Percentiles rank a stretch among this genome's conserved stretches.
These are phyloP conservation scores for Centella asiatica DNA, from an alignment of 129 eudicot genomes.

Conservation along the genomic window DNA sequence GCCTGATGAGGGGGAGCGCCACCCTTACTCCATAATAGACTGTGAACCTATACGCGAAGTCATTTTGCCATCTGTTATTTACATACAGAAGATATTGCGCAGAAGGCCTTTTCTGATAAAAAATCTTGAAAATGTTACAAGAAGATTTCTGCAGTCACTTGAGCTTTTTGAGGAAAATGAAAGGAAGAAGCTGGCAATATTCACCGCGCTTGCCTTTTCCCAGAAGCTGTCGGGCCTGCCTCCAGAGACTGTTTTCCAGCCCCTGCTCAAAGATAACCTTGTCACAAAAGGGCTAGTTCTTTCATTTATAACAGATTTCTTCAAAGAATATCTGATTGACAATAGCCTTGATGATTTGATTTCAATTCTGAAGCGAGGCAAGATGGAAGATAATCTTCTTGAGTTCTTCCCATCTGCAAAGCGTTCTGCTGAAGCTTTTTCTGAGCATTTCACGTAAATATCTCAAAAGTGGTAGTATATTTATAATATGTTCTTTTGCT, in stretches of 20 bases:
- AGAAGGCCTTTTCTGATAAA: conserved; percentile 89
- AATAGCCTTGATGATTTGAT: conserved; percentile 95
- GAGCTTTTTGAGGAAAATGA: conserved; percentile 95
- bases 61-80: conserved; percentile 81
- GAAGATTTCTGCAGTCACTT: conserved; percentile 82
- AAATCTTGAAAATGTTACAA: conserved; percentile 97
- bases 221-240: conserved; percentile 96
- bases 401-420: conserved; percentile 88
- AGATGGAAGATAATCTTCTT: conserved; percentile 84
- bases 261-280: conserved; percentile 94
- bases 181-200: conserved; percentile 82
- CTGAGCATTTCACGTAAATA: conserved; percentile 96
- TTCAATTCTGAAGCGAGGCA: conserved; percentile 78
- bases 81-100: conserved; percentile 84
- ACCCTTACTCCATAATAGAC: conserved; percentile 66
- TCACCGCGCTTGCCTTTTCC: conserved; percentile 95
- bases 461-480: no score
- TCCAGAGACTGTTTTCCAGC: conserved; percentile 97
- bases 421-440: conserved; percentile 83
- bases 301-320: conserved; percentile 81
- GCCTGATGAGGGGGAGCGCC: conserved; percentile 98
- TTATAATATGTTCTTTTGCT: no score
- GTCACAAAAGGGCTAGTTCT: conserved; percentile 94
- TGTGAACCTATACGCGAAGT: conserved; percentile 79
- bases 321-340: conserved; percentile 94